Percentiles rank a stretch among this genome's conserved stretches.
phyloP scores from a whole-genome alignment of 1,139 yeast species.

The Kurtzmaniella natalensis region DNA sequence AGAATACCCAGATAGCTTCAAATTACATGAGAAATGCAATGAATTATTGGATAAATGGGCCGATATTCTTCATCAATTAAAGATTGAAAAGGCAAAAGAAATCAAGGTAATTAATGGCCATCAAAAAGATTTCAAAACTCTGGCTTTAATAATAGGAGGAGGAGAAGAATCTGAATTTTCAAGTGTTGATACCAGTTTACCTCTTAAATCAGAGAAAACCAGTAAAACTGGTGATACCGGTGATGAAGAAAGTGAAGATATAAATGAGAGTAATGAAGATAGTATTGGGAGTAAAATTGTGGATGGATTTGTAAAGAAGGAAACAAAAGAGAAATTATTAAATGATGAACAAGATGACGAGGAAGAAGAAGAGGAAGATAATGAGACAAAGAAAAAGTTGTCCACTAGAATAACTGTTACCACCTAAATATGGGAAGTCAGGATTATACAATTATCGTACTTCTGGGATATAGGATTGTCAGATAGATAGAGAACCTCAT shows the following conservation, averaged over 20 bases:
- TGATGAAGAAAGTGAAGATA: slow-evolving; percentile 11
- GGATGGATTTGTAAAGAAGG: too few species aligned
- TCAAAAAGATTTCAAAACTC: slow-evolving; percentile 5
- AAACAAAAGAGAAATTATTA: too few species aligned
- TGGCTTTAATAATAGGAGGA: slow-evolving; percentile 1
- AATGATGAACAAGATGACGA: too few species aligned
- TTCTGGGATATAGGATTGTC: too few species aligned
- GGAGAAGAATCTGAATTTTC: slow-evolving; percentile 24
- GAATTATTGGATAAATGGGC: slow-evolving; percentile 45
- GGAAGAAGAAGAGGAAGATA: too few species aligned
- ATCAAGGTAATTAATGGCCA: not conserved
- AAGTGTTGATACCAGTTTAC: slow-evolving; percentile 14
- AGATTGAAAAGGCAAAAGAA: slow-evolving; percentile 26
- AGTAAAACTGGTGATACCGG: slow-evolving; percentile 8
- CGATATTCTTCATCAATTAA: slow-evolving; percentile 30
- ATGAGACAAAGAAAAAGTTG: too few species aligned
- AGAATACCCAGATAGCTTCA: slow-evolving; percentile 43
- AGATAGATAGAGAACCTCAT: too few species aligned
- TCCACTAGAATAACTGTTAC: too few species aligned
- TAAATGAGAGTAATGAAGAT: slow-evolving; percentile 10
- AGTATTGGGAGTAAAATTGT: too few species aligned
- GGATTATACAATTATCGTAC: too few species aligned
- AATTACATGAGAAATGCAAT: slow-evolving; percentile 43
- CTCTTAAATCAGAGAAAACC: slow-evolving; percentile 1
- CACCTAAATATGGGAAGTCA: too few species aligned